phyloP scores from a whole-genome alignment of 768 basidiomycete species.

The Leccinum arenicola region DNA sequence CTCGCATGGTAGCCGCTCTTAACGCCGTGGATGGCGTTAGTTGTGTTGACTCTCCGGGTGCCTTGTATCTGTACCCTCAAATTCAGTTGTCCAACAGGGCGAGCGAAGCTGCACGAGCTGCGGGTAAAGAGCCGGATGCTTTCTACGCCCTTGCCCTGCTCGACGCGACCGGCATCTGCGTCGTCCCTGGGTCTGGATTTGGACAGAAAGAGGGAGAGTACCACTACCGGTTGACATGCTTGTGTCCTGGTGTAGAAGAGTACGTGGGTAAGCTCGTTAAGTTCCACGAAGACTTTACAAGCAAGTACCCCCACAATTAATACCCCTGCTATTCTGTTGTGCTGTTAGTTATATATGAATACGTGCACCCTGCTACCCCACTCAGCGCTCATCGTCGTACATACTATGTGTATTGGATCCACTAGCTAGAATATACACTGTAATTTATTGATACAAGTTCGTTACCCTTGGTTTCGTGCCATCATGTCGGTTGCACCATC shows the following conservation, averaged over 20 bases:
- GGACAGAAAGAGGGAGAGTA: slow-evolving; percentile 88
- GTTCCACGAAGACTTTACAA: slow-evolving; percentile 63
- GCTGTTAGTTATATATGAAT: not conserved
- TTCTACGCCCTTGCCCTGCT: slow-evolving; percentile 85
- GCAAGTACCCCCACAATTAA: slow-evolving; percentile 38
- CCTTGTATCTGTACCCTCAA: slow-evolving; percentile 89
- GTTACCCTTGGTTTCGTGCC: not conserved
- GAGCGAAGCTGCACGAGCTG: slow-evolving; percentile 63
- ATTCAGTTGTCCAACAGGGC: slow-evolving; percentile 75
- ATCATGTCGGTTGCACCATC: slow-evolving; percentile 19
- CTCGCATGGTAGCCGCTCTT: slow-evolving; percentile 74
- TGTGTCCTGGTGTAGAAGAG: slow-evolving; percentile 93
- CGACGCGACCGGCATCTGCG: slow-evolving; percentile 89
- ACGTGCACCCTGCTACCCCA: not conserved
- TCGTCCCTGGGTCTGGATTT: slow-evolving; percentile 92
- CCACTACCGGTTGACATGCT: slow-evolving; percentile 90
- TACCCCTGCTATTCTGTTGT: not conserved
- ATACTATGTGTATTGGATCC: not conserved
- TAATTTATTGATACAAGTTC: not conserved
- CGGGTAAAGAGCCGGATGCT: slow-evolving; percentile 81
- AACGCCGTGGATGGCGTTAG: slow-evolving; percentile 83
- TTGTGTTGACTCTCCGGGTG: slow-evolving; percentile 87
- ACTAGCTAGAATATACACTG: not conserved
- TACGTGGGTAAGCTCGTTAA: slow-evolving; percentile 82
- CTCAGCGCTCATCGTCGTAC: not conserved